These are phyloP conservation scores for Saccharomyces pastorianus DNA, from an alignment of 1,139 yeast species.

Conservation along the genomic window DNA sequence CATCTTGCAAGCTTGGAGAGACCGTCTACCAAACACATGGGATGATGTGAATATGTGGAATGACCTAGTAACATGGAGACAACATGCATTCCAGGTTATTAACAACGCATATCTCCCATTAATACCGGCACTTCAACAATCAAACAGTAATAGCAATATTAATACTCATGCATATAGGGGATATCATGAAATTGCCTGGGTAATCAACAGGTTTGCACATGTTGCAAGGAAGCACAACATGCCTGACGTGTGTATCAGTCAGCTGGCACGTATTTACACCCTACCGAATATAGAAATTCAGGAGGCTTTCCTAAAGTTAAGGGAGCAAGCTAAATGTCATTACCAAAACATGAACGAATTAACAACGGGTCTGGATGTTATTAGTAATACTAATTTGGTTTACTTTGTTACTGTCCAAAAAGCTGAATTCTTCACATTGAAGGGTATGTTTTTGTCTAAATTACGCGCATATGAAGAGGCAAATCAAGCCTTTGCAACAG, in stretches of 20 bases:
- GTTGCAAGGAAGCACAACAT: conserved; percentile 94
- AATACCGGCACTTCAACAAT: conserved; percentile 76
- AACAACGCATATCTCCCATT: conserved; percentile 91
- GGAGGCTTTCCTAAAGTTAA: conserved; percentile 88
- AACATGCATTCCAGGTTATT: conserved; percentile 95
- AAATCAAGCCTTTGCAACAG: conserved; percentile 93
- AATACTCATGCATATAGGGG: conserved; percentile 95
- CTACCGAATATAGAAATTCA: conserved; percentile 96
- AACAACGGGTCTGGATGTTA: conserved; percentile 92
- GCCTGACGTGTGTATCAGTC: conserved; percentile 94
- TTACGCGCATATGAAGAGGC: conserved; percentile 89
- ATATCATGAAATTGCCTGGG: conserved; percentile 98
- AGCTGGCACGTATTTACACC: conserved; percentile 86
- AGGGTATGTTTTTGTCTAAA: conserved; percentile 95
- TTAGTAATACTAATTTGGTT: conserved; percentile 89
- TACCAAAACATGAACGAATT: conserved; percentile 81
- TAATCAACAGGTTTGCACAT: conserved; percentile 94
- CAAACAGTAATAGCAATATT: conserved; percentile 59
- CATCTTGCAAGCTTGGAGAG: conserved; percentile 95
- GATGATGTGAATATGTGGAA: conserved; percentile 98
- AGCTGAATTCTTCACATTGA: conserved; percentile 92
- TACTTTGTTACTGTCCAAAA: conserved; percentile 96
- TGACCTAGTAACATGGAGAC: conserved; percentile 96
- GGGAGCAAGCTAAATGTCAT: conserved; percentile 97
- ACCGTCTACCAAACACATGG: conserved; percentile 91